Evolutionary conservation across 2,329 filamentous ascomycete species (phyloP).

Genomic region (Fusarium scirpi): DNA sequence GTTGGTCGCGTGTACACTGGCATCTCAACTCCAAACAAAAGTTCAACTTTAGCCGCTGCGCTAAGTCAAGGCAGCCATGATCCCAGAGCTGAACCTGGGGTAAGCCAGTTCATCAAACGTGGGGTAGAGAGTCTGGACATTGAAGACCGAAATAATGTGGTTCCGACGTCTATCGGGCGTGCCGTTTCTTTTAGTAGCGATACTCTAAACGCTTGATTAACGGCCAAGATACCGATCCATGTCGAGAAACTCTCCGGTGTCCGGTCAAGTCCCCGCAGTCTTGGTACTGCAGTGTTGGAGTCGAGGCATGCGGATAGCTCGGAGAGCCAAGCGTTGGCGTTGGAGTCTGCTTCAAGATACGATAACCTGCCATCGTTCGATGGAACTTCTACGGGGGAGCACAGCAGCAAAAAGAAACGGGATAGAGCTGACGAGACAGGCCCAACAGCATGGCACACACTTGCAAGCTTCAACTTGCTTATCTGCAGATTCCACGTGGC

Average conservation of each 20-base stretch:
- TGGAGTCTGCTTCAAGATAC: background rate
- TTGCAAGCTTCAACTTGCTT: background rate
- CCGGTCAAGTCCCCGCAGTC: conserved; percentile 35
- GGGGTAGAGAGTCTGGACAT: conserved; percentile 32
- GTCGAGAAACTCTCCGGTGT: conserved; percentile 21
- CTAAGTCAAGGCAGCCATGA: conserved; percentile 13
- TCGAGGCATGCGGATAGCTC: conserved; percentile 6
- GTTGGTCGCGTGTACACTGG: background rate
- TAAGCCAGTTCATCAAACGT: conserved; percentile 14
- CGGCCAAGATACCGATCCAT: background rate
- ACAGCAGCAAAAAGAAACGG: background rate
- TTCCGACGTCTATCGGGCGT: conserved; percentile 8
- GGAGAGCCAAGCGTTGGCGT: conserved; percentile 11
- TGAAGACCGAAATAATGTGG: conserved; percentile 31
- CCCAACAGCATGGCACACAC: conserved; percentile 1
- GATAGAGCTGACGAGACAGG: background rate
- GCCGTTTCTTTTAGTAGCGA: background rate
- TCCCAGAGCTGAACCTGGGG: conserved; percentile 17
- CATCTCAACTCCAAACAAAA: background rate
- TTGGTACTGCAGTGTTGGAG: conserved; percentile 23
- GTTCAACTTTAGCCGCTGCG: conserved; percentile 18
- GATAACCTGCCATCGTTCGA: conserved; percentile 14
- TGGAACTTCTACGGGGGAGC: background rate
- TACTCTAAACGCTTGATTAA: background rate
- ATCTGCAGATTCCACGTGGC: conserved; percentile 24